Percentiles rank a stretch among this genome's conserved stretches.
These are phyloP conservation scores for Solanum microdontum DNA, from an alignment of 257 asterid species.

Conservation along the genomic window DNA sequence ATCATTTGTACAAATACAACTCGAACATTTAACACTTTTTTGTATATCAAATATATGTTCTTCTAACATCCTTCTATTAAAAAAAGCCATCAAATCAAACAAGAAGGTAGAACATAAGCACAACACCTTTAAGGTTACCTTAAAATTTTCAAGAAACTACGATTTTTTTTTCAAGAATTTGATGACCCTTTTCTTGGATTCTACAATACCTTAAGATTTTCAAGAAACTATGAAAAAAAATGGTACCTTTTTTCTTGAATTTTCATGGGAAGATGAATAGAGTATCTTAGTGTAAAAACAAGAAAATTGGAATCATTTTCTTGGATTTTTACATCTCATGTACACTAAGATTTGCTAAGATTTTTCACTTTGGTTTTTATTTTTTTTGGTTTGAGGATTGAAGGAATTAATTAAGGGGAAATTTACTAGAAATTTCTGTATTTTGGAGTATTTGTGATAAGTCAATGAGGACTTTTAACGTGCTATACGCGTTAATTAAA, in stretches of 20 bases:
- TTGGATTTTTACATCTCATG: not conserved
- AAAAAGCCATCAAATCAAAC: not conserved
- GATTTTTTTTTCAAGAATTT: not conserved
- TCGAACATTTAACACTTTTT: not conserved
- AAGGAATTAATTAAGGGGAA: not conserved
- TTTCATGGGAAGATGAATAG: not conserved
- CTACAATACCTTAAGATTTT: not conserved
- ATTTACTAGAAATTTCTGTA: constrained; percentile 2
- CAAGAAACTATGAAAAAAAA: not conserved
- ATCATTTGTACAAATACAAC: not conserved
- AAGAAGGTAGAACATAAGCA: not conserved
- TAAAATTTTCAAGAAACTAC: not conserved
- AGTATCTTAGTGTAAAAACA: not conserved
- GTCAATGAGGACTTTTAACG: constrained; percentile 16
- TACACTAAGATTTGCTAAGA: not conserved
- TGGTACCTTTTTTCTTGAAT: not conserved
- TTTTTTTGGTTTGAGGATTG: not conserved
- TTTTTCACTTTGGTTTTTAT: not conserved
- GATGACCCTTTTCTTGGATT: not conserved
- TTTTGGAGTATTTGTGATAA: not conserved
- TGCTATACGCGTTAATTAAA: constrained; percentile 17
- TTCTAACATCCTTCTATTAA: not conserved
- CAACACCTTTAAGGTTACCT: not conserved
- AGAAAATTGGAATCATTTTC: not conserved
- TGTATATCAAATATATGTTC: not conserved